Evolutionary conservation across 179 eudicot genomes (phyloP).

Genomic region (Carnegiea gigantea): DNA sequence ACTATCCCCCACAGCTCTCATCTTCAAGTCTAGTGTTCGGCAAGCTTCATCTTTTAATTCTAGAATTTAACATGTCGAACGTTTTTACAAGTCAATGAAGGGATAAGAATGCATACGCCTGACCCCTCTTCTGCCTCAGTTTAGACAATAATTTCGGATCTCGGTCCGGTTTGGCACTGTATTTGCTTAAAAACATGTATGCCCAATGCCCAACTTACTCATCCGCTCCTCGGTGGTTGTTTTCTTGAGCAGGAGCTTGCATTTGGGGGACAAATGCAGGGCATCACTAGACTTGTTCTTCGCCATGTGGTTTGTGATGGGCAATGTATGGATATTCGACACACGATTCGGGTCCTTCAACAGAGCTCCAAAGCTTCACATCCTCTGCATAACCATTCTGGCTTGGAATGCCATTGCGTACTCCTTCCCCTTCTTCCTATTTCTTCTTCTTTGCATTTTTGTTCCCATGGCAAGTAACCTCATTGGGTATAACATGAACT

Average conservation of each 20-base stretch:
- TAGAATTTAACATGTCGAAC: not conserved
- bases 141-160: not conserved
- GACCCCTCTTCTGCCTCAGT: not conserved
- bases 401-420: constrained; percentile 85
- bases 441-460: constrained; percentile 68
- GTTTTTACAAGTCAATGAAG: not conserved
- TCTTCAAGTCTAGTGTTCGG: not conserved
- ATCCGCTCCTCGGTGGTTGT: not conserved
- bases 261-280: constrained; percentile 54
- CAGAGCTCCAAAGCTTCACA: constrained; percentile 69
- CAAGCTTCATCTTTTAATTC: not conserved
- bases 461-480: constrained; percentile 73
- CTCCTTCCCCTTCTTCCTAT: constrained; percentile 82
- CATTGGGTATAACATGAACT: constrained; percentile 78
- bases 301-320: constrained; percentile 99
- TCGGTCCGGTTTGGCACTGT: not conserved
- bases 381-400: constrained; percentile 63
- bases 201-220: not conserved
- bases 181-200: not conserved
- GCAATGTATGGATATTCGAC: constrained; percentile 91
- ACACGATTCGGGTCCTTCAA: constrained; percentile 58
- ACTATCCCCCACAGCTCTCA: not conserved
- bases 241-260: constrained; percentile 40
- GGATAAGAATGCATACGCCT: not conserved
- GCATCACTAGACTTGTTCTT: constrained; percentile 70